These are phyloP conservation scores for Funneliformis caledonium DNA, from an alignment of 371 early-diverging fungal genomes.

Conservation along the genomic window DNA sequence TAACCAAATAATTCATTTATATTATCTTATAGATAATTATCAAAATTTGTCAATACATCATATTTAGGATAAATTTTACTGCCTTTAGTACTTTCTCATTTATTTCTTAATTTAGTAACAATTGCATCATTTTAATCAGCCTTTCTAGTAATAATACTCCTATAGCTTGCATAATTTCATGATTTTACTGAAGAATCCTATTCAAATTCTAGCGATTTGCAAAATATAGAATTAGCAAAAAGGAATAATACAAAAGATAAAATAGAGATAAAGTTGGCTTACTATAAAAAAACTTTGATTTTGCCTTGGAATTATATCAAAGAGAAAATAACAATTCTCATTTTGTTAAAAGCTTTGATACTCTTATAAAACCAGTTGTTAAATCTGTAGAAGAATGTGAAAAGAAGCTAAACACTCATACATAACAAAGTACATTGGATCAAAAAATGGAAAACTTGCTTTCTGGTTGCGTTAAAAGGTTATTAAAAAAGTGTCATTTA, in stretches of 20 bases:
- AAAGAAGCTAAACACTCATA: background rate
- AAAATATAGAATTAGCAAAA: background rate
- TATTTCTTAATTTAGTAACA: too few relatives aligned
- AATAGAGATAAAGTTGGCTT: background rate
- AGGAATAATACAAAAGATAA: background rate
- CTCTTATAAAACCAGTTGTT: background rate
- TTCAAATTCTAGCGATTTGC: background rate
- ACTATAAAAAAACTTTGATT: background rate
- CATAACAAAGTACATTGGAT: background rate
- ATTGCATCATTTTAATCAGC: too few relatives aligned
- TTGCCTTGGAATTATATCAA: background rate
- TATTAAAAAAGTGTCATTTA: too few relatives aligned
- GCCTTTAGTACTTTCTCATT: too few relatives aligned
- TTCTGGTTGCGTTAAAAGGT: slow-evolving; percentile 8
- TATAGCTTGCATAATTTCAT: background rate
- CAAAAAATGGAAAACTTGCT: slow-evolving; percentile 11
- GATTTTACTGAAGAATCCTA: background rate
- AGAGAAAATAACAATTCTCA: too few relatives aligned
- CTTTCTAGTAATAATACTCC: too few relatives aligned
- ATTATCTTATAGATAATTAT: too few relatives aligned
- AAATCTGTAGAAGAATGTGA: background rate
- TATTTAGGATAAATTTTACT: too few relatives aligned
- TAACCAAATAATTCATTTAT: too few relatives aligned
- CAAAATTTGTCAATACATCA: too few relatives aligned
- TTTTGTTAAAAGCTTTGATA: slow-evolving; percentile 5